These are phyloP conservation scores for Cryphonectria radicalis DNA, from an alignment of 2,329 filamentous ascomycete species.

Conservation along the genomic window DNA sequence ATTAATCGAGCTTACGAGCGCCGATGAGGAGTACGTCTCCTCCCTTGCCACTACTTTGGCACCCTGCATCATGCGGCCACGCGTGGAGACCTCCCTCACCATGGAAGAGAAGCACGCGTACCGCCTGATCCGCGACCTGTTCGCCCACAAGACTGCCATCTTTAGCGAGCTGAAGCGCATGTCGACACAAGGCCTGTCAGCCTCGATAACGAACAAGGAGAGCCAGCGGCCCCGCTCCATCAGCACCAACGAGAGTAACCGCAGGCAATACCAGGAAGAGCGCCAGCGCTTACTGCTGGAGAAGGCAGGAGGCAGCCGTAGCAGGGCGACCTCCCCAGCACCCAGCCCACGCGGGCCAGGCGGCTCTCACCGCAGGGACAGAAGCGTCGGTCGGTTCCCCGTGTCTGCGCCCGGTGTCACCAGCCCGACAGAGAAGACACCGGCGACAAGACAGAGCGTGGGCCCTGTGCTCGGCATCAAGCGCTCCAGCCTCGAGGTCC, in stretches of 20 bases:
- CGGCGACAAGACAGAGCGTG: slow-evolving; percentile 51
- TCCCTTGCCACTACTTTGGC: slow-evolving; percentile 76
- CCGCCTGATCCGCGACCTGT: slow-evolving; percentile 87
- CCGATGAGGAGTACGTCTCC: slow-evolving; percentile 83
- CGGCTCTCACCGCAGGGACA: slow-evolving; percentile 73
- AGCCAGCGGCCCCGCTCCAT: slow-evolving; percentile 78
- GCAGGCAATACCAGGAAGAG: slow-evolving; percentile 92
- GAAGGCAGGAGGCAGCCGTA: slow-evolving; percentile 65
- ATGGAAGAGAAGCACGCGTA: slow-evolving; percentile 95
- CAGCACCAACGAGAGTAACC: slow-evolving; percentile 93
- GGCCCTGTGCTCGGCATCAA: slow-evolving; percentile 56
- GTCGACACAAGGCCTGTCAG: slow-evolving; percentile 69
- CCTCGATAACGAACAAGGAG: slow-evolving; percentile 37
- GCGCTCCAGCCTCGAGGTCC: slow-evolving; percentile 80
- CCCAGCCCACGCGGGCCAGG: slow-evolving; percentile 53
- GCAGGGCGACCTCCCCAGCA: slow-evolving; percentile 75
- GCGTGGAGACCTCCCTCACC: slow-evolving; percentile 84
- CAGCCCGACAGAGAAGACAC: slow-evolving; percentile 59
- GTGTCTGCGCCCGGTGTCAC: slow-evolving; percentile 63
- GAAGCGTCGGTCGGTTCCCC: slow-evolving; percentile 81
- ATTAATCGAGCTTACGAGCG: slow-evolving; percentile 93
- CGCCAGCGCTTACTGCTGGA: slow-evolving; percentile 80
- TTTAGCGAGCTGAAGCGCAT: slow-evolving; percentile 96
- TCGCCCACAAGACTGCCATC: slow-evolving; percentile 91
- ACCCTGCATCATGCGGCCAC: slow-evolving; percentile 86